Evolutionary conservation across 208 protist species (phyloP), one percentile per base, ranked within the genome.

Genomic region (Angomonas desouzai): DNA sequence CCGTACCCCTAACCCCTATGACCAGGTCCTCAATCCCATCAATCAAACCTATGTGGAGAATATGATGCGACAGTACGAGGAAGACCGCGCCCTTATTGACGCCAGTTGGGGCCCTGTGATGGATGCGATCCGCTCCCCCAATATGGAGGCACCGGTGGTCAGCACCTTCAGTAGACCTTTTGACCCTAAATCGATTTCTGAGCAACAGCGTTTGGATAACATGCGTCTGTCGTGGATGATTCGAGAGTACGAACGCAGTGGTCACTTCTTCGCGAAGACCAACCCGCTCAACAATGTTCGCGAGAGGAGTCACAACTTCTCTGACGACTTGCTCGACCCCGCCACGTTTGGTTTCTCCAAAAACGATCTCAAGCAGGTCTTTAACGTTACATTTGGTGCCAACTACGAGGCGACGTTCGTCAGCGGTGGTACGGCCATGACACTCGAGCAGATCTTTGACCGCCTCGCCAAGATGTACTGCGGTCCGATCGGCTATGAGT

Each of bases 401-500:
- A 78, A 81, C 66, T 85, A 90, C 68, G 79, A 90, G 51, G 77
- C 75, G 4, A 89, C 74, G 33, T 91, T 91, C 56, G 76, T 89
- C 27, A 86, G 76, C 59, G 83, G 83, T 36, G 78, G 74, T 51
- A 89, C 73, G n/a, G 57, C 76, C 49, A 81, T 88, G 79, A 93
- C 77, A 29, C 73, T 97, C 20, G 66, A 77, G 55, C 65, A 94
- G 48, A 91, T 97, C 47, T 67, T 92, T 48, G 72, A 71, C 11
- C 71, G 83, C 47, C 78, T 97, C 20, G 70, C 72, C 29, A 60
- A 72, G 22, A 88, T 95, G 72, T 98, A 98, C 81, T 97, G 88
- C 64, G 85, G 86, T 23, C 73, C 72, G 3, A 95, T 98, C 59
- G 96, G 96, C 43, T 96, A 93, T 68, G 97, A 98, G 84, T 99